phyloP scores from a whole-genome alignment of 2,329 filamentous ascomycete species.

The Penicillium italicum region DNA sequence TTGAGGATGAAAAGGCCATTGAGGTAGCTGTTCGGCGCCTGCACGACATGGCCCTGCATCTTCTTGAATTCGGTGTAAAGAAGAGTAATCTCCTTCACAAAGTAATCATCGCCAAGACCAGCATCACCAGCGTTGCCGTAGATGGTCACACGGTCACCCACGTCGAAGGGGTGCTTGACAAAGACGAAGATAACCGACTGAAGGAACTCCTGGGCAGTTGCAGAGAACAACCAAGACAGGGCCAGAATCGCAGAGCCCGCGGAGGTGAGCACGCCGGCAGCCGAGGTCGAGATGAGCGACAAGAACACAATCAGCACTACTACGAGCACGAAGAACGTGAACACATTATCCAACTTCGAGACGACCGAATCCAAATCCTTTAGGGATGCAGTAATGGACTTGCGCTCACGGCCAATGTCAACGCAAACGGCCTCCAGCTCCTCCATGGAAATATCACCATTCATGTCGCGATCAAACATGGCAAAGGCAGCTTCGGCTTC shows the following conservation, averaged over 20 bases:
- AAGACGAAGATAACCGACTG: conserved; percentile 95
- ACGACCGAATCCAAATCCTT: conserved; percentile 96
- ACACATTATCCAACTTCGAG: conserved; percentile 80
- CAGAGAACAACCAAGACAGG: conserved; percentile 86
- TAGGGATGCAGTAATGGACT: conserved; percentile 88
- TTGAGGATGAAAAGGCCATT: conserved; percentile 95
- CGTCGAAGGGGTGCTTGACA: conserved; percentile 95
- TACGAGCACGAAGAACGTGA: conserved; percentile 79
- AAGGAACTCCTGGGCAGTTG: conserved; percentile 89
- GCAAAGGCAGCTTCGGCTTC: conserved; percentile 84
- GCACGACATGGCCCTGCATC: conserved; percentile 94
- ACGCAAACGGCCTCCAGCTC: conserved; percentile 91
- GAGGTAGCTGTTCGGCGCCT: conserved; percentile 89
- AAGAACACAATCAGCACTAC: conserved; percentile 83
- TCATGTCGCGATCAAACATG: conserved; percentile 95
- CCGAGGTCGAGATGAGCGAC: conserved; percentile 82
- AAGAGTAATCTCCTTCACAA: conserved; percentile 88
- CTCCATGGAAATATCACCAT: conserved; percentile 93
- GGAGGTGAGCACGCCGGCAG: conserved; percentile 85
- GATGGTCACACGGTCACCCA: conserved; percentile 86
- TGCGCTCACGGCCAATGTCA: conserved; percentile 90
- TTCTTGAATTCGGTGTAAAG: conserved; percentile 98
- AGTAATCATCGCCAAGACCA: conserved; percentile 85
- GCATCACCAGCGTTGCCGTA: conserved; percentile 84
- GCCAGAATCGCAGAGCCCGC: conserved; percentile 84